These are phyloP conservation scores for Wickerhamiella kurtzmanii DNA, from an alignment of 805 yeast genomes.

Conservation along the genomic window DNA sequence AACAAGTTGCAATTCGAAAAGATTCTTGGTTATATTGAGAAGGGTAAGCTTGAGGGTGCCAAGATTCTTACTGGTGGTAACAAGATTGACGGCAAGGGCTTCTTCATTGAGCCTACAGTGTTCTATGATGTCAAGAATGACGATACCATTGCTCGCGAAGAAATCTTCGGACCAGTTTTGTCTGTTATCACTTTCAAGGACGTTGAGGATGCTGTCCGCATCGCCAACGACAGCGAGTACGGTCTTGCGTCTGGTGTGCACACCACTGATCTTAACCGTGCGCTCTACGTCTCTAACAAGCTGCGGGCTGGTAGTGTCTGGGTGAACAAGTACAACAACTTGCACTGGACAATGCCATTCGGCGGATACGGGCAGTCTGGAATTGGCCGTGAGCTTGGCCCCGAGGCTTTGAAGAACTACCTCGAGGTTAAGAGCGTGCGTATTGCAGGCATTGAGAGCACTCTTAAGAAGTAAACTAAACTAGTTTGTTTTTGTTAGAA, in stretches of 20 bases:
- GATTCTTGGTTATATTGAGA: conserved; percentile 60
- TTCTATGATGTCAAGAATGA: conserved; percentile 63
- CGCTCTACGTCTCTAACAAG: conserved; percentile 48
- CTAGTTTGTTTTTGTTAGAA: background rate
- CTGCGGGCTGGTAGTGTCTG: conserved; percentile 57
- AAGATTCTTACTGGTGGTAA: conserved; percentile 71
- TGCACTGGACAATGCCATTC: conserved; percentile 54
- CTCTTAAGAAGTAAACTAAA: background rate
- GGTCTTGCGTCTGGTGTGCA: conserved; percentile 78
- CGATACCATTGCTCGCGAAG: conserved; percentile 60
- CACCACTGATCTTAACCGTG: conserved; percentile 51
- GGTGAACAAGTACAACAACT: conserved; percentile 56
- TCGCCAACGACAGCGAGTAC: conserved; percentile 60
- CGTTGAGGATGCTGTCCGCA: conserved; percentile 52
- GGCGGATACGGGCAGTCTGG: conserved; percentile 76
- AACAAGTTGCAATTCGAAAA: conserved; percentile 66
- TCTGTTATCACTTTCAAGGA: conserved; percentile 49
- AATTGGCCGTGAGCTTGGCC: conserved; percentile 69
- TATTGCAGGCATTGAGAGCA: conserved; percentile 36
- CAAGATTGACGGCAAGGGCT: conserved; percentile 48
- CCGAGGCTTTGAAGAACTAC: conserved; percentile 54
- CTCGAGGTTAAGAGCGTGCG: conserved; percentile 68
- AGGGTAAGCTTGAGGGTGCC: conserved; percentile 78
- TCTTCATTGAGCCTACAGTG: conserved; percentile 53
- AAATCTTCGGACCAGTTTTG: conserved; percentile 82